Evolutionary conservation across 2,329 filamentous ascomycete genomes (phyloP), one percentile per base, ranked within the genome.

Genomic region (Alternaria gaisen): DNA sequence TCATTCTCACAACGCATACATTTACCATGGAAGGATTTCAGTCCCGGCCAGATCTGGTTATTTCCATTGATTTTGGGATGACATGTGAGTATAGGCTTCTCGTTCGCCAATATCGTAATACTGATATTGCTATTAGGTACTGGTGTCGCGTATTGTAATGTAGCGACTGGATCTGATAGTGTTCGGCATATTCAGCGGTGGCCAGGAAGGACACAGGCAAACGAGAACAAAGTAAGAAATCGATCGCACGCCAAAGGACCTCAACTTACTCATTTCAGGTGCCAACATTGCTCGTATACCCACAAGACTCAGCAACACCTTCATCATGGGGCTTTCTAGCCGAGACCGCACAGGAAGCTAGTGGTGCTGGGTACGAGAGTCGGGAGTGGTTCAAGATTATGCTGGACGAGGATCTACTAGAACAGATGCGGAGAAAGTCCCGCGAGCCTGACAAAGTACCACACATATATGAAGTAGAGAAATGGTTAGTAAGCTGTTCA

Each of bases 331-430:
- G 85, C 0, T 86, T 83, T 65, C 75, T 83, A 30, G 86, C 84
- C 43, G 80, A 82, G 24, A 75, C 70, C 0, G 64, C 69, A 11
- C 65, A 69, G 12, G 75, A 78, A 53, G 53, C 55, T 1, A 76
- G 67, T 28, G 82, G 84, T 7, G 78, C 83, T 16, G 79, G 82
- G 16, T 79, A 80, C 36, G 77, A 78, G 18, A 71, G 74, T 20
- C 74, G 77, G 6, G 83, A 86, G 56, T 85, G 85, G 78, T 86
- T 87, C 79, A 86, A 87, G 66, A 84, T 85, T 32, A 84, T 83
- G 67, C 77, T 86, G 11, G 83, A 86, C 57, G 72, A 78, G 16
- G 77, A 78, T 9, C 80, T 80, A 0, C 68, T 85, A 2, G 58
- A 64, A 12, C 50, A 67, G 32, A 59, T 59, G 50, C 58, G 59